These are phyloP conservation scores for Ceratocystis ficicola DNA, from an alignment of 2,329 filamentous ascomycete species.

Conservation along the genomic window DNA sequence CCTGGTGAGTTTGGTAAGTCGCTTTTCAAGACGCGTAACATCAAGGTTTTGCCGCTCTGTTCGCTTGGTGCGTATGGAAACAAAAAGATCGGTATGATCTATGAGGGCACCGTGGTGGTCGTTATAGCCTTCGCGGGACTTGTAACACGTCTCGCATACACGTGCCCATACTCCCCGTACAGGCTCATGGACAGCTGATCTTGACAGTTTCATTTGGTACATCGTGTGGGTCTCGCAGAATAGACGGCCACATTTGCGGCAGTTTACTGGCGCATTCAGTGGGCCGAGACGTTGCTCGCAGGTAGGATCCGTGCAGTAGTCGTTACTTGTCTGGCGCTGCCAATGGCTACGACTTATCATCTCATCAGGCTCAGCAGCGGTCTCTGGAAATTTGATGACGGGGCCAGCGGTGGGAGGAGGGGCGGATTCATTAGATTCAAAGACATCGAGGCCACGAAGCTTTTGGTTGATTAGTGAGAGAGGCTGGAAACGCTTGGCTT, in stretches of 20 bases:
- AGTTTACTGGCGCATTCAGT: constrained; percentile 78
- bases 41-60: constrained; percentile 82
- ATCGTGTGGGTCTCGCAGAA: constrained; percentile 98
- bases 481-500: constrained; percentile 86
- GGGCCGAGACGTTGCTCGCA: constrained; percentile 71
- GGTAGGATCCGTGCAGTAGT: constrained; percentile 74
- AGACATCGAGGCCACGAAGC: constrained; percentile 80
- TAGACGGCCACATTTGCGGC: constrained; percentile 78
- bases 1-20: constrained; percentile 78
- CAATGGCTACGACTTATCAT: constrained; percentile 79
- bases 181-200: constrained; percentile 80
- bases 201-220: constrained; percentile 97
- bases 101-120: constrained; percentile 63
- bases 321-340: constrained; percentile 63
- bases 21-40: constrained; percentile 78
- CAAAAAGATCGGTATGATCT: constrained; percentile 63
- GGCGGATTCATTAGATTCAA: constrained; percentile 72
- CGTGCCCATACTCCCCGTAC: constrained; percentile 83
- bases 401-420: constrained; percentile 31
- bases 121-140: constrained; percentile 89
- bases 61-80: constrained; percentile 56
- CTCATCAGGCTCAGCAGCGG: constrained; percentile 66
- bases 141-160: constrained; percentile 98
- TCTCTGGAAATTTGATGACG: constrained; percentile 31
- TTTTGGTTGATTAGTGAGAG: constrained; percentile 88